A percentile compares a stretch with the other conserved stretches of the same genome.
These are phyloP conservation scores for Annona cherimola DNA, from an alignment of 164 flowering plant genomes.

Conservation along the genomic window DNA sequence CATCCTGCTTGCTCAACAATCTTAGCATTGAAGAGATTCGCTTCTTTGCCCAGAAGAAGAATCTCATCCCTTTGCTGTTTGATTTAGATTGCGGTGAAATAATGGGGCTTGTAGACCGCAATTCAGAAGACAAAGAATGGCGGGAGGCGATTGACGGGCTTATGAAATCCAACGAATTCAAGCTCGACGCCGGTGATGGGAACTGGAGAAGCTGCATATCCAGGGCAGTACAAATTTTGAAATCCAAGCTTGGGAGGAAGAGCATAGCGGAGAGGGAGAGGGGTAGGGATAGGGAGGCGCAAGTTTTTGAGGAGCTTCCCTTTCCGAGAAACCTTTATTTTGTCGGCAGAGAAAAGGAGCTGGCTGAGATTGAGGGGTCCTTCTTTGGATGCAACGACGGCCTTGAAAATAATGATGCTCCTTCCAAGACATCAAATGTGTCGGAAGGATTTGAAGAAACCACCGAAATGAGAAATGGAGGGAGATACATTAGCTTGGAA, in stretches of 20 bases:
- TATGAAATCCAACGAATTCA: constrained; percentile 54
- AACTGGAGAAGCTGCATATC: constrained; percentile 70
- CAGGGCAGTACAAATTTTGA: constrained; percentile 49
- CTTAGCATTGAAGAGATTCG: constrained; percentile 67
- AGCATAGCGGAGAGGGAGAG: constrained; percentile 46
- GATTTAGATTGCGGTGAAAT: constrained; percentile 44
- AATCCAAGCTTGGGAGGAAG: constrained; percentile 66
- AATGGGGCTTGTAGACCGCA: constrained; percentile 31
- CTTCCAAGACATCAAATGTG: constrained; percentile 23
- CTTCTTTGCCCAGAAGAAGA: constrained; percentile 87
- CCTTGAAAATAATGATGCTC: constrained; percentile 30
- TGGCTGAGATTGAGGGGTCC: constrained; percentile 59
- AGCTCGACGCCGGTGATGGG: constrained; percentile 59
- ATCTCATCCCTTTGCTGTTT: constrained; percentile 65
- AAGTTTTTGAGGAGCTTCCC: constrained; percentile 47
- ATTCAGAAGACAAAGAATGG: constrained; percentile 55
- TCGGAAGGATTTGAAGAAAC: constrained; percentile 68
- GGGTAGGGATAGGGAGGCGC: constrained; percentile 15
- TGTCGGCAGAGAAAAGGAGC: constrained; percentile 78
- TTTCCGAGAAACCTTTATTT: constrained; percentile 62
- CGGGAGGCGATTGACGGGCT: constrained; percentile 68
- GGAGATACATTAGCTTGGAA: constrained; percentile 58
- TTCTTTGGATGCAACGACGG: constrained; percentile 52
- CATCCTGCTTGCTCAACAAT: constrained; percentile 44
- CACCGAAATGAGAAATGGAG: constrained; percentile 26